Evolutionary conservation across 805 yeast genomes (phyloP), one percentile per base, ranked within the genome.

Genomic region (Candida dajiaensis): DNA sequence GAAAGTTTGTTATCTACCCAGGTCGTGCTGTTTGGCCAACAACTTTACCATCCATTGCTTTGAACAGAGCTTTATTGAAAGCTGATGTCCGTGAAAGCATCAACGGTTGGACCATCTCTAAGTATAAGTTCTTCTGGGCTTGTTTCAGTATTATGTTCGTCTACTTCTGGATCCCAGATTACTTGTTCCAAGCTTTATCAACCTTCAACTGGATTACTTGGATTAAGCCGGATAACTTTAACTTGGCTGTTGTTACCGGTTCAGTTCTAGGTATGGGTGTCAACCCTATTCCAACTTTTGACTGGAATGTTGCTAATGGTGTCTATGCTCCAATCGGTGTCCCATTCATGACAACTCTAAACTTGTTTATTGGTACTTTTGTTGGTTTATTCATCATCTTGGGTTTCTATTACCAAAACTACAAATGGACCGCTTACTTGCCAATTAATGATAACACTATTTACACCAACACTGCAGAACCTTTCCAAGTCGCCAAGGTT

Each of bases 131-230:
- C 51, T 62, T 62, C 49, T 64, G 65, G 55, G 47, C 63, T 48
- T 49, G 62, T 36, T 58, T 62, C 43, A 48, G 42, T 16, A 52
- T 56, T 18, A 69, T 73, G 43, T 74, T 73, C 47, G 6, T 64
- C 16, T 74, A 67, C 55, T 69, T 63, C 53, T 74, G 78, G 78
- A 20, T 74, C 20, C 78, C 78, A 29, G 56, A 68, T 45, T 74
- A 69, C 50, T 38, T 73, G 10, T 71, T 73, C 53, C 49, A 55
- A 15, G 75, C 74, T 3, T 56, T 74, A 11, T 70, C 73, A 6
- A 56, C 63, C 3, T 74, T 74, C 62, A 70, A 71, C 53, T 80
- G 85, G 85, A 69, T 76, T 53, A 70, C 77, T 4, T 80, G 84
- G 83, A 78, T 78, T 41, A 61, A 64, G 5, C 83, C 82, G 13